Evolutionary conservation across 2,329 filamentous ascomycete species (phyloP).

Genomic region (Rugonectria rugulosa): DNA sequence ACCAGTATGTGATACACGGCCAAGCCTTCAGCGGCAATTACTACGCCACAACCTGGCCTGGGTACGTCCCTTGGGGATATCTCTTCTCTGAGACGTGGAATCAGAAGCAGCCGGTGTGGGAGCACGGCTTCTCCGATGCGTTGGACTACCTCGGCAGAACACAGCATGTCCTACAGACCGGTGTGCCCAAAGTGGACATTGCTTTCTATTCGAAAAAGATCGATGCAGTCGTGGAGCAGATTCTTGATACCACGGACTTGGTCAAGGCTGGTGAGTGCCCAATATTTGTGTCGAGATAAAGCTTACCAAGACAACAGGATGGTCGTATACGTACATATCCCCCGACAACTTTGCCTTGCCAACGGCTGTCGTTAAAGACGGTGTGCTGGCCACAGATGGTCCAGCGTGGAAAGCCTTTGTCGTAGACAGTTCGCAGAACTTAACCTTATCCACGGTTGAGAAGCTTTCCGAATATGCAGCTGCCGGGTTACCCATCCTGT

Average conservation of each 20-base stretch:
- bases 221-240: not conserved
- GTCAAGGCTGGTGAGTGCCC: not conserved
- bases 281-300: not conserved
- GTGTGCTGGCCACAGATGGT: not conserved
- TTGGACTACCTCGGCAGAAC: slow-evolving; percentile 2
- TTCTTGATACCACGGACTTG: not conserved
- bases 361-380: not conserved
- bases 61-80: slow-evolving; percentile 5
- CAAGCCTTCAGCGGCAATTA: slow-evolving; percentile 1
- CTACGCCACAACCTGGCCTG: slow-evolving; percentile 14
- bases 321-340: slow-evolving; percentile 8
- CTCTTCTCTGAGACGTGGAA: slow-evolving; percentile 2
- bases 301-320: not conserved
- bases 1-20: slow-evolving; percentile 12
- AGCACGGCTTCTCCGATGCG: not conserved
- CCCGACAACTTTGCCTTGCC: not conserved
- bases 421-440: not conserved
- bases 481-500: slow-evolving; percentile 4
- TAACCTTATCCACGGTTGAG: not conserved
- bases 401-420: slow-evolving; percentile 1
- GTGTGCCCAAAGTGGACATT: slow-evolving; percentile 12
- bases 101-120: not conserved
- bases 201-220: slow-evolving; percentile 3
- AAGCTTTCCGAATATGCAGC: not conserved
- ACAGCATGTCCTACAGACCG: not conserved